Base-by-base conservation (phyloP, 306 rosid species). In the Sphenostylis stenocarpa region DNA sequence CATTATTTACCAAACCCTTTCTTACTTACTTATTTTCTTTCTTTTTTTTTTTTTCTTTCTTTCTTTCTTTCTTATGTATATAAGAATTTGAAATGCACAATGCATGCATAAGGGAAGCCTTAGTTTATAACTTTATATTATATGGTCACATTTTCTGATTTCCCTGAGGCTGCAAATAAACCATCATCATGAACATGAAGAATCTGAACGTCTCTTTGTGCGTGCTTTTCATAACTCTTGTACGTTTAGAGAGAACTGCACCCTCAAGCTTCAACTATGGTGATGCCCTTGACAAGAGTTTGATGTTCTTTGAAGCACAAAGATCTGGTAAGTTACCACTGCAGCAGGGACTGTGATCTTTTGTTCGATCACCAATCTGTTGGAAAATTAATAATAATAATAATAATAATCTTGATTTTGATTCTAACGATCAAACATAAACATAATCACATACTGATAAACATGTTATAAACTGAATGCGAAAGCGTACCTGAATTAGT, bases 221-320 rank as follows among this genome's bases (percentile, higher is more conserved):
- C 73, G 15, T 77, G 73, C 60, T 88, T 45, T 60, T 88, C 29
- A 12, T 72, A 16, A 70, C 77, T 45, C 9, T 80, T 52, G 47
- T 85, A 69, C 56, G 15, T 10, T 55, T 80, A 5, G 77, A 72
- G 4, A 80, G 51, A 20, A 79, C 84, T 65, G 6, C 68, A 72
- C 28, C 73, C 41, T 65, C 29, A 0, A 77, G 78, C 2, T 63
- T 85, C 77, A 82, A 87, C 86, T 93, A 91, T 23, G 91, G 91
- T 3, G 91, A 84, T 10, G 98, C 97, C 15, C 82, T 91, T 26
- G 96, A 91, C 82, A 82, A 90, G 83, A 91, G 89, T 47, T 86
- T 93, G 73, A 47, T 87, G 92, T 93, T 88, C 81, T 84, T 93
- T 6, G 94, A 93, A 84, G 97, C 97, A 3, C 98, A 93, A 17